phyloP scores from a whole-genome alignment of 306 rosid genomes.

The Gillenia trifoliata region DNA sequence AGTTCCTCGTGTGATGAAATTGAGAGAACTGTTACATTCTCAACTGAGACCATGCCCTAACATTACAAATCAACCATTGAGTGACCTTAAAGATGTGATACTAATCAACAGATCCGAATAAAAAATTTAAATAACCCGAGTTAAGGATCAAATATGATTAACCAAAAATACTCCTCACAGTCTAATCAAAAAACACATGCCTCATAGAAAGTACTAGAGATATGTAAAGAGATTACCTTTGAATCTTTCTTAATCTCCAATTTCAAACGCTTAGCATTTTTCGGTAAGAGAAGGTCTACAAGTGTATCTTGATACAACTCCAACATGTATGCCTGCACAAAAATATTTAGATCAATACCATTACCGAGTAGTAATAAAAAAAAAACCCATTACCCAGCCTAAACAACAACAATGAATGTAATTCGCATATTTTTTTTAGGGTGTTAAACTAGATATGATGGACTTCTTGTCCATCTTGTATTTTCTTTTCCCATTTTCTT shows the following conservation, averaged over 20 bases:
- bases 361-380: not conserved
- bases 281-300: slow-evolving; percentile 78
- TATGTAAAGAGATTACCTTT: slow-evolving; percentile 45
- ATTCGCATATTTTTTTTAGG: not conserved
- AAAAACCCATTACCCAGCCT: not conserved
- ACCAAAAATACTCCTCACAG: not conserved
- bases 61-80: slow-evolving; percentile 22
- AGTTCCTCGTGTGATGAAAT: slow-evolving; percentile 71
- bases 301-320: slow-evolving; percentile 95
- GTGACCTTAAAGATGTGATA: not conserved
- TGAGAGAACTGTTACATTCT: slow-evolving; percentile 62
- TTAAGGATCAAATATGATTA: not conserved
- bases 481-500: not conserved
- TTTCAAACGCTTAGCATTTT: slow-evolving; percentile 59
- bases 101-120: not conserved
- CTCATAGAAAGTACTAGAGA: not conserved
- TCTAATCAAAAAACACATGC: not conserved
- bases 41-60: slow-evolving; percentile 91
- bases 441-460: not conserved
- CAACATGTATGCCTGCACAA: slow-evolving; percentile 80
- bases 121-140: not conserved
- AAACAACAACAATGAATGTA: not conserved
- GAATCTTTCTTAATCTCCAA: slow-evolving; percentile 91
- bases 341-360: slow-evolving; percentile 4
- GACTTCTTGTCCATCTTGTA: not conserved